These are phyloP conservation scores for Purpureocillium lavendulum DNA, from an alignment of 2,329 filamentous ascomycete species.

Conservation along the genomic window DNA sequence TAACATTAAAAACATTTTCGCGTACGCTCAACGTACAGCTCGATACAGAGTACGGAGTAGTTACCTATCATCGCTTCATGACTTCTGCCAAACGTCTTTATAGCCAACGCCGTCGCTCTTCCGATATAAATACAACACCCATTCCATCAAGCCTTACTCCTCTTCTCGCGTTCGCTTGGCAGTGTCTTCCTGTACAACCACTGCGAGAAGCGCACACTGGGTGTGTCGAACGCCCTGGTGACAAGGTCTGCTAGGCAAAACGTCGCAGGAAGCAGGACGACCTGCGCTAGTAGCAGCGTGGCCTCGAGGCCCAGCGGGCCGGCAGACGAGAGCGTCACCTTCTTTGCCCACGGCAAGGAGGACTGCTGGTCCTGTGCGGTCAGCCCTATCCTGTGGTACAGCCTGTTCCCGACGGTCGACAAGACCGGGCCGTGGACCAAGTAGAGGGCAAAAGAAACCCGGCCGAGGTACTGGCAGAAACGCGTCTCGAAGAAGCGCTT, in stretches of 20 bases:
- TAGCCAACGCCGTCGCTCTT: too few relatives aligned
- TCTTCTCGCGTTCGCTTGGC: constrained; percentile 11
- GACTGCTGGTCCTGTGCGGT: constrained; percentile 37
- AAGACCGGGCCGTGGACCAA: constrained; percentile 56
- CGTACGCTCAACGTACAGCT: too few relatives aligned
- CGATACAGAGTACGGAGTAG: too few relatives aligned
- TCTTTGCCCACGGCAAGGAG: constrained; percentile 48
- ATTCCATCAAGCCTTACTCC: neutral
- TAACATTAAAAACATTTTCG: too few relatives aligned
- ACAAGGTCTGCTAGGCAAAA: constrained; percentile 49
- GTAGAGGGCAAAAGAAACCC: constrained; percentile 55
- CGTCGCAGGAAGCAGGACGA: constrained; percentile 52
- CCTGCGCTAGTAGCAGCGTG: constrained; percentile 49
- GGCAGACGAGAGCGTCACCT: constrained; percentile 41
- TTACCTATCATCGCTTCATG: too few relatives aligned
- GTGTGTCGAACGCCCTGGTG: constrained; percentile 51
- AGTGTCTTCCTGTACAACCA: constrained; percentile 48
- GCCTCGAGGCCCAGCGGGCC: constrained; percentile 55
- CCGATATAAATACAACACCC: too few relatives aligned
- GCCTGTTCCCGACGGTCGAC: constrained; percentile 49
- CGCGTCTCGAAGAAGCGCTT: constrained; percentile 49
- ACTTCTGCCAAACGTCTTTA: too few relatives aligned
- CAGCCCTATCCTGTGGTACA: constrained; percentile 56
- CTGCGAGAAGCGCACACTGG: constrained; percentile 46
- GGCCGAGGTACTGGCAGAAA: constrained; percentile 54